phyloP scores from a whole-genome alignment of 192 early-diverging fungal genomes.

The Coemansia sp. region DNA sequence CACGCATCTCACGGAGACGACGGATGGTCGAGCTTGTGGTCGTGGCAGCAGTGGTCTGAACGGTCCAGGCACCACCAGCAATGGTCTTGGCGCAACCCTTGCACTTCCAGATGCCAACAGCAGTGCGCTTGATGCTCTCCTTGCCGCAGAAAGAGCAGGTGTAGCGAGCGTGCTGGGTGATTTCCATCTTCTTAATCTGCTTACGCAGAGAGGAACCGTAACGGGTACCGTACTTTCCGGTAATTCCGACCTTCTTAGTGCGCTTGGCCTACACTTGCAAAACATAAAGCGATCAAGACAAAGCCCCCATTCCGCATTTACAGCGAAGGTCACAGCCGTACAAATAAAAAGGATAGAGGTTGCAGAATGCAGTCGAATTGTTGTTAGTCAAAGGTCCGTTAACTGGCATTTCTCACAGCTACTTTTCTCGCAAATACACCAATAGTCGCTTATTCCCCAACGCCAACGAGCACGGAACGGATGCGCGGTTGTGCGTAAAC shows the following conservation, averaged over 20 bases:
- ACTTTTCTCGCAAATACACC: not conserved
- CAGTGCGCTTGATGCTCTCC: slow-evolving; percentile 89
- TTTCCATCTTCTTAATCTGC: slow-evolving; percentile 98
- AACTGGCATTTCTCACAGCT: not conserved
- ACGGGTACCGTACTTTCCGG: slow-evolving; percentile 99
- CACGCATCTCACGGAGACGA: slow-evolving; percentile 94
- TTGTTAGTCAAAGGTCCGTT: too few species aligned
- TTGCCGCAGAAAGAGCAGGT: slow-evolving; percentile 99
- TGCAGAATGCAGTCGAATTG: too few species aligned
- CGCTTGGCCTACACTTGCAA: slow-evolving; percentile 73
- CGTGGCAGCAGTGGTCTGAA: slow-evolving; percentile 80
- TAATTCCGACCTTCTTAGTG: slow-evolving; percentile 99
- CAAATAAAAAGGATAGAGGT: too few species aligned
- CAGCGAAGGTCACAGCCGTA: too few species aligned
- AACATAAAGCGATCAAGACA: not conserved
- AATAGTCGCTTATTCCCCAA: not conserved
- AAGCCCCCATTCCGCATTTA: too few species aligned
- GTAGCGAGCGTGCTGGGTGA: slow-evolving; percentile 99
- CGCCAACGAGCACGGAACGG: not conserved
- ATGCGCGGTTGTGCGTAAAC: not conserved
- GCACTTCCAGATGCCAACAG: slow-evolving; percentile 99
- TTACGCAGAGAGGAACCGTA: slow-evolving; percentile 99
- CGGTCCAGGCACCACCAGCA: slow-evolving; percentile 96
- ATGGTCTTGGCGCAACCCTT: slow-evolving; percentile 90
- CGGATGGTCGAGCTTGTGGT: slow-evolving; percentile 93